These are phyloP conservation scores for Wickerhamomyces sp. DNA, from an alignment of 1,139 yeast genomes.

Conservation along the genomic window DNA sequence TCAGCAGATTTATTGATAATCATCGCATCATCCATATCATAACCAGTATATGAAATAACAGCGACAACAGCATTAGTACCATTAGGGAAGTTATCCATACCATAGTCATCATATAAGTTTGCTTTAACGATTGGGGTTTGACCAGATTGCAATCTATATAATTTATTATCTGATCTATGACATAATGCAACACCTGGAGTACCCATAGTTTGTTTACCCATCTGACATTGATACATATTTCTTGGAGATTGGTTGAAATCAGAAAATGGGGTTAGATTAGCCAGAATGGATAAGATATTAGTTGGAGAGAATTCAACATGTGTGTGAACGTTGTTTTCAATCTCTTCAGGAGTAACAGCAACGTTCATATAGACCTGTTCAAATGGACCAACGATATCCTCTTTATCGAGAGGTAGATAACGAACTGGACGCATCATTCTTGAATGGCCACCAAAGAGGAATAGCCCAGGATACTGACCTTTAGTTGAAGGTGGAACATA, in stretches of 20 bases:
- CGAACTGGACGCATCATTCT: constrained; percentile 96
- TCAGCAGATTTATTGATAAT: constrained; percentile 94
- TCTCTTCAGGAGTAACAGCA: constrained; percentile 93
- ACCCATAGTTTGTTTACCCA: constrained; percentile 99
- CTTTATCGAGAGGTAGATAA: constrained; percentile 77
- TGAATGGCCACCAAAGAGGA: constrained; percentile 83
- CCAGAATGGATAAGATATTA: constrained; percentile 86
- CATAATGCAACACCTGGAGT: constrained; percentile 95
- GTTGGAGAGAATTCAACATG: constrained; percentile 97
- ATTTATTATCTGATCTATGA: constrained; percentile 92
- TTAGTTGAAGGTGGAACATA: constrained; percentile 90
- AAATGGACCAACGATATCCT: constrained; percentile 92
- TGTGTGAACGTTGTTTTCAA: constrained; percentile 72
- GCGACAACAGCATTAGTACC: constrained; percentile 99
- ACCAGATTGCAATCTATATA: constrained; percentile 89
- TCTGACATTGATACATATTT: constrained; percentile 99
- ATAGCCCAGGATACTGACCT: constrained; percentile 98
- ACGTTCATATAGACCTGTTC: constrained; percentile 97
- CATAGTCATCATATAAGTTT: constrained; percentile 88
- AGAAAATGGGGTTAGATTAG: constrained; percentile 94
- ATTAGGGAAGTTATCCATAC: constrained; percentile 97
- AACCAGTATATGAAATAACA: constrained; percentile 96
- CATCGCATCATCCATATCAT: constrained; percentile 99
- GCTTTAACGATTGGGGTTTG: constrained; percentile 98
- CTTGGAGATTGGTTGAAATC: constrained; percentile 99